These are phyloP conservation scores for Takashimella tepidaria DNA, from an alignment of 1,284 basidiomycete species.

Conservation along the genomic window DNA sequence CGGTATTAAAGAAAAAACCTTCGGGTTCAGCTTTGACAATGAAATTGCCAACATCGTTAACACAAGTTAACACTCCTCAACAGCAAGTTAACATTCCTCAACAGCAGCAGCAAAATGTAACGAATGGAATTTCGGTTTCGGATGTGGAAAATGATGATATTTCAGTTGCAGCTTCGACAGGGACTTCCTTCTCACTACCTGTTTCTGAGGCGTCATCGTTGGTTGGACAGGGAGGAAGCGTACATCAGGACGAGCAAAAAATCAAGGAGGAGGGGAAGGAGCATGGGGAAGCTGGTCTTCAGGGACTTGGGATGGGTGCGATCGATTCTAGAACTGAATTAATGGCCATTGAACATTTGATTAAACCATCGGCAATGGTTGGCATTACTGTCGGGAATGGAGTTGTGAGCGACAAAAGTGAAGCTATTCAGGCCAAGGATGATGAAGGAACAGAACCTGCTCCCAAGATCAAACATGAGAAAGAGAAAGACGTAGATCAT, in stretches of 20 bases:
- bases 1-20: constrained; percentile 33
- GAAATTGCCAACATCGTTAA: not conserved
- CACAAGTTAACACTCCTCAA: not conserved
- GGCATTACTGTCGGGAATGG: too few relatives aligned
- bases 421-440: not conserved
- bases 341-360: not conserved
- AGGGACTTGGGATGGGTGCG: constrained; percentile 5
- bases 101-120: too few relatives aligned
- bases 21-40: not conserved
- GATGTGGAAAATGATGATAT: not conserved
- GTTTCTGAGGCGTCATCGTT: constrained; percentile 1
- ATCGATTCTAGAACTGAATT: not conserved
- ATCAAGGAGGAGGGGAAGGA: not conserved
- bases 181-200: constrained; percentile 2
- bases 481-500: too few relatives aligned
- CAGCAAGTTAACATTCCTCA: too few relatives aligned
- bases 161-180: not conserved
- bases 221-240: too few relatives aligned
- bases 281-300: not conserved
- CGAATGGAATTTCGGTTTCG: not conserved
- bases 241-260: too few relatives aligned
- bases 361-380: too few relatives aligned
- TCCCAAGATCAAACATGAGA: not conserved
- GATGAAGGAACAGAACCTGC: not conserved
- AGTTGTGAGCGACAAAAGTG: not conserved